Evolutionary conservation across 352 stramenopile species (phyloP).

Genomic region (Pythium utonaiense): DNA sequence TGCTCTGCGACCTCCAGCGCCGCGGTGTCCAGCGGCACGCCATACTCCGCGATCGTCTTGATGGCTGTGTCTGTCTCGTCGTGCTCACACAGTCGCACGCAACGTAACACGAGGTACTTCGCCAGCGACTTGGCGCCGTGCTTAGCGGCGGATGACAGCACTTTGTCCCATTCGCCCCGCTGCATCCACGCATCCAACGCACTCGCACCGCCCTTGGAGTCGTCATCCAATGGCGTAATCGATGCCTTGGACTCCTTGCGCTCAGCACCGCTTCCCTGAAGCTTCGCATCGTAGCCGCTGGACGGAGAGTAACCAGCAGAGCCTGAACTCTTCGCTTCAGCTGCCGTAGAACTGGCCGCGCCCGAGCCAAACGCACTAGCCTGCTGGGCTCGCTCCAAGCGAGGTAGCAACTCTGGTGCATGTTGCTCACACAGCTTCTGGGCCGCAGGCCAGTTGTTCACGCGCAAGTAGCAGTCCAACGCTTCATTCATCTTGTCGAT

Average conservation of each 20-base stretch:
- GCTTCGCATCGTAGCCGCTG: conserved; percentile 37
- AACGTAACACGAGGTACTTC: conserved; percentile 87
- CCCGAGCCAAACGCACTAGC: conserved; percentile 64
- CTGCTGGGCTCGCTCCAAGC: conserved; percentile 78
- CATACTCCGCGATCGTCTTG: conserved; percentile 72
- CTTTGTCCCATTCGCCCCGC: conserved; percentile 91
- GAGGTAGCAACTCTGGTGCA: conserved; percentile 70
- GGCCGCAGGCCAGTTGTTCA: conserved; percentile 70
- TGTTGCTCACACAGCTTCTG: conserved; percentile 81
- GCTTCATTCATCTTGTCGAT: conserved; percentile 92
- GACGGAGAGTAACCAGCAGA: conserved; percentile 52
- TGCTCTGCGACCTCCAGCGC: conserved; percentile 54
- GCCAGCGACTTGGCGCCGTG: conserved; percentile 65
- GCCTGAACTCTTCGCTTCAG: conserved; percentile 41
- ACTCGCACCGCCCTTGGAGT: conserved; percentile 33
- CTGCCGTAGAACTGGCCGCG: conserved; percentile 23
- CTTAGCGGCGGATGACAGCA: conserved; percentile 84
- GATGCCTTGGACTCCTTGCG: conserved; percentile 54
- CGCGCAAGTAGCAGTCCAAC: conserved; percentile 79
- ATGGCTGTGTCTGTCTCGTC: conserved; percentile 76
- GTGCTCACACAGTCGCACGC: conserved; percentile 62
- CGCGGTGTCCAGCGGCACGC: conserved; percentile 56
- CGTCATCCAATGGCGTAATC: conserved; percentile 20
- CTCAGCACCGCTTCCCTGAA: conserved; percentile 31
- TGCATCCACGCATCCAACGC: conserved; percentile 92